These are phyloP conservation scores for Kalmusia sp. DNA, from an alignment of 2,329 filamentous ascomycete species.

Conservation along the genomic window DNA sequence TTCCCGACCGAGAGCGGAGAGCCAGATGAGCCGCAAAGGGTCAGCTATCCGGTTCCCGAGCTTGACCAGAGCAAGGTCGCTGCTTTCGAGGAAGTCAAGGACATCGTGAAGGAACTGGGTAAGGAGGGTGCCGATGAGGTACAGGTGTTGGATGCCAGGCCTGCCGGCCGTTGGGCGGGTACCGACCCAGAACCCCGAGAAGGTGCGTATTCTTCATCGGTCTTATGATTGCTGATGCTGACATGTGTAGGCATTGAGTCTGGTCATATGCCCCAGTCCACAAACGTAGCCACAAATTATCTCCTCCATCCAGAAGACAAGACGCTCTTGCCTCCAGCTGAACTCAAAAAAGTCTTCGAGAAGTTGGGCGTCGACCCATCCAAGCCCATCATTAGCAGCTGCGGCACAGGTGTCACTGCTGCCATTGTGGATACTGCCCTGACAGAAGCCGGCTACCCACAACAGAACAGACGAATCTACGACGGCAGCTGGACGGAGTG, in stretches of 20 bases:
- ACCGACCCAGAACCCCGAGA: slow-evolving; percentile 84
- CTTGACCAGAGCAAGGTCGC: slow-evolving; percentile 70
- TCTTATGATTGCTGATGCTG: neutral
- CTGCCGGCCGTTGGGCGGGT: slow-evolving; percentile 80
- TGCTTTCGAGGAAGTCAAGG: slow-evolving; percentile 81
- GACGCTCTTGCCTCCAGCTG: slow-evolving; percentile 73
- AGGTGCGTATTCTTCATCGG: slow-evolving; percentile 52
- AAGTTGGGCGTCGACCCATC: slow-evolving; percentile 79
- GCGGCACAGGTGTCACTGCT: slow-evolving; percentile 93
- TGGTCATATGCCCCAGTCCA: slow-evolving; percentile 89
- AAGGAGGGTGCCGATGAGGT: slow-evolving; percentile 85
- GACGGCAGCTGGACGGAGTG: slow-evolving; percentile 98
- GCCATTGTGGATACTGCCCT: slow-evolving; percentile 89
- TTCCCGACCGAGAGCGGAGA: slow-evolving; percentile 82
- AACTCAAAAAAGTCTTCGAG: slow-evolving; percentile 78
- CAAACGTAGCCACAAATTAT: slow-evolving; percentile 79
- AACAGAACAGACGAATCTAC: slow-evolving; percentile 77
- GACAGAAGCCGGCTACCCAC: slow-evolving; percentile 76
- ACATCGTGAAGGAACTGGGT: slow-evolving; percentile 76
- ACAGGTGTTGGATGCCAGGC: slow-evolving; percentile 88
- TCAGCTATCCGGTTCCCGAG: slow-evolving; percentile 52
- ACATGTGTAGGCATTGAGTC: slow-evolving; percentile 67
- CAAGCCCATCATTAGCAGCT: slow-evolving; percentile 85
- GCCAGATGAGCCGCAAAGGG: slow-evolving; percentile 56
- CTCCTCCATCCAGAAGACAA: slow-evolving; percentile 86